These are phyloP conservation scores for Gossypium turneri DNA, from an alignment of 345 rosid genomes.

Conservation along the genomic window DNA sequence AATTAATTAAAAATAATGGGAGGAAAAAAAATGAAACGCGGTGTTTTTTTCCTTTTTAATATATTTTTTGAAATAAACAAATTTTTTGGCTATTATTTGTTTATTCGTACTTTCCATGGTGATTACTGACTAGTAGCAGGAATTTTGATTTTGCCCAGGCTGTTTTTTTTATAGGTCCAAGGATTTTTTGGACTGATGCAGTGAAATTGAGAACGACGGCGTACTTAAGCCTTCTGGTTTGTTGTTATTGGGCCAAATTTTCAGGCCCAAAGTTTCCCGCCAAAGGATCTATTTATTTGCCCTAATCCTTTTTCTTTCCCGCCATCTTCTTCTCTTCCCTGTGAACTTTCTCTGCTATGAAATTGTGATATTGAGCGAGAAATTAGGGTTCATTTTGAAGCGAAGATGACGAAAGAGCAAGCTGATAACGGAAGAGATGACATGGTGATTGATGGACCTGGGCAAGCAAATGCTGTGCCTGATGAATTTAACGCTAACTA, in stretches of 20 bases:
- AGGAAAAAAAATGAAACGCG: background rate
- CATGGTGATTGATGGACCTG: conserved; percentile 50
- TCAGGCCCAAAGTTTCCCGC: conserved; percentile 21
- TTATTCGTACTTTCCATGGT: background rate
- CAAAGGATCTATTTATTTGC: background rate
- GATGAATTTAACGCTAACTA: conserved; percentile 53
- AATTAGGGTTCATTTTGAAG: conserved; percentile 10
- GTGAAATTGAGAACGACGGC: background rate
- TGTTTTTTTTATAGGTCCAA: conserved; percentile 13
- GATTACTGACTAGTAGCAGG: background rate
- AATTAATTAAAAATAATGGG: background rate
- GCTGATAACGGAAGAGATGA: conserved; percentile 39
- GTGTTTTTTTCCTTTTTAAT: background rate
- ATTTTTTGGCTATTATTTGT: background rate
- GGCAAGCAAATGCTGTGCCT: conserved; percentile 25
- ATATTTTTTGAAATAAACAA: background rate
- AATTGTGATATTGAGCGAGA: background rate
- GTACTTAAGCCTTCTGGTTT: background rate
- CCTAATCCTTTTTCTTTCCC: conserved; percentile 16
- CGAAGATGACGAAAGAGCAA: conserved; percentile 46
- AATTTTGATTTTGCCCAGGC: background rate
- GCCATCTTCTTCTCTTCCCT: conserved; percentile 8
- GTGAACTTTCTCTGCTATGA: background rate
- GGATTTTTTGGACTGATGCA: conserved; percentile 3
- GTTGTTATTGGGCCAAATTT: background rate